These are phyloP conservation scores for Urochloa ruziziensis DNA, from an alignment of 176 grass and related monocot genomes.

Conservation along the genomic window DNA sequence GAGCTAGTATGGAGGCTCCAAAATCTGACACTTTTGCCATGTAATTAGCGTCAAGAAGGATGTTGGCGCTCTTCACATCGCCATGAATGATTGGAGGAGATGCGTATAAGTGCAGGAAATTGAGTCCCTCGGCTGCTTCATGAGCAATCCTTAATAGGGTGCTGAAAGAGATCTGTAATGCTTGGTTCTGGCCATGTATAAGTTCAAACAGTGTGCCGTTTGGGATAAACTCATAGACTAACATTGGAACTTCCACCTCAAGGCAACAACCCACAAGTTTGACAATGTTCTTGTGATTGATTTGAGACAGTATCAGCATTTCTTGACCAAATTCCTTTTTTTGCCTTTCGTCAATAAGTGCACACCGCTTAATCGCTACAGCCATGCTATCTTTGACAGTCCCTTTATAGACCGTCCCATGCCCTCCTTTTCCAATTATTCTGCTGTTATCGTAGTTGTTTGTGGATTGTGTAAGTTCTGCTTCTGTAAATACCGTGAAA, in stretches of 20 bases:
- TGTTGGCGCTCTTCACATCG: conserved; percentile 24
- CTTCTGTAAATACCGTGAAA: conserved; percentile 39
- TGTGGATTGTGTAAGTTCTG: conserved; percentile 32
- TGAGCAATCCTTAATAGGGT: conserved; percentile 23
- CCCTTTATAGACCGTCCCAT: conserved; percentile 44
- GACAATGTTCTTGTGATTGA: conserved; percentile 39
- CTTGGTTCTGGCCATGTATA: conserved; percentile 30
- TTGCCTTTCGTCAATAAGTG: conserved; percentile 4
- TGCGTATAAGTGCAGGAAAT: conserved; percentile 9
- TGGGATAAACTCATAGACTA: conserved; percentile 28
- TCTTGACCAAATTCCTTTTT: conserved; percentile 41
- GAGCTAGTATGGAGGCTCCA: conserved; percentile 40
- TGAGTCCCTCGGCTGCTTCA: conserved; percentile 27
- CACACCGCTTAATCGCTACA: conserved; percentile 20
- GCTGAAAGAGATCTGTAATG: conserved; percentile 14
- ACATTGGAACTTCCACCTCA: background rate
- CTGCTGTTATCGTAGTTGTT: conserved; percentile 39
- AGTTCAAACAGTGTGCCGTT: conserved; percentile 21
- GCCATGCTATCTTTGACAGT: background rate
- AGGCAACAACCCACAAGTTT: background rate
- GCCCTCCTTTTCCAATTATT: conserved; percentile 42
- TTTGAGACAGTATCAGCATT: conserved; percentile 36
- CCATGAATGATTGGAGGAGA: conserved; percentile 35
- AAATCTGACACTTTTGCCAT: conserved; percentile 39
- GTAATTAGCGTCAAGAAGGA: conserved; percentile 19